These are phyloP conservation scores for Pichia sp. DNA, from an alignment of 1,139 yeast species.

Conservation along the genomic window DNA sequence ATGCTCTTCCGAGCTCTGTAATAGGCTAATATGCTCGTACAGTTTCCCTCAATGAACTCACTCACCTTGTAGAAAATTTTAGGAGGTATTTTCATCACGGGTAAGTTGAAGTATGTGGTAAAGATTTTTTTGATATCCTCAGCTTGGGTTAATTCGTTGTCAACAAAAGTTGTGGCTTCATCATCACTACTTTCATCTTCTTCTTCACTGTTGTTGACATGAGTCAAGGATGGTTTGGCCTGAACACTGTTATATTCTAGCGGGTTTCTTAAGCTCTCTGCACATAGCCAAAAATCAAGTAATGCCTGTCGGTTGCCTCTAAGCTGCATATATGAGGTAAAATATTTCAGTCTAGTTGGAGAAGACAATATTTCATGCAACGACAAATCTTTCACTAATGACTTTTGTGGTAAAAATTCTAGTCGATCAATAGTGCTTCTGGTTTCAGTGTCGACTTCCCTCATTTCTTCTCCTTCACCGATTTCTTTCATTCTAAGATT, in stretches of 20 bases:
- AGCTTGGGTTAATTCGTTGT: constrained; percentile 40
- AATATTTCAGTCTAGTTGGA: constrained; percentile 45
- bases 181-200: constrained; percentile 24
- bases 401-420: too few relatives aligned
- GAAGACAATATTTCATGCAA: constrained; percentile 42
- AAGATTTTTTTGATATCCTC: constrained; percentile 49
- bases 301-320: constrained; percentile 38
- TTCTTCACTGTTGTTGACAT: constrained; percentile 13
- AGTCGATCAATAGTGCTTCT: not conserved
- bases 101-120: constrained; percentile 37
- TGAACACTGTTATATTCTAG: constrained; percentile 38
- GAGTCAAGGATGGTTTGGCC: not conserved
- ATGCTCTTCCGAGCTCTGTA: constrained; percentile 53
- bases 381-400: constrained; percentile 11
- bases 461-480: not conserved
- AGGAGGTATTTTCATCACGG: constrained; percentile 31
- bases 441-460: not conserved
- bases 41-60: constrained; percentile 28
- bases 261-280: constrained; percentile 69
- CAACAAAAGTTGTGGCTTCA: constrained; percentile 24
- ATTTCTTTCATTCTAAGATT: constrained; percentile 2
- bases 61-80: constrained; percentile 33
- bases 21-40: constrained; percentile 29
- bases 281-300: constrained; percentile 62
- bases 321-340: constrained; percentile 54